A percentile compares a stretch with the other conserved stretches of the same genome.
phyloP scores from a whole-genome alignment of 352 stramenopile species.

The Pythium rishiriense region DNA sequence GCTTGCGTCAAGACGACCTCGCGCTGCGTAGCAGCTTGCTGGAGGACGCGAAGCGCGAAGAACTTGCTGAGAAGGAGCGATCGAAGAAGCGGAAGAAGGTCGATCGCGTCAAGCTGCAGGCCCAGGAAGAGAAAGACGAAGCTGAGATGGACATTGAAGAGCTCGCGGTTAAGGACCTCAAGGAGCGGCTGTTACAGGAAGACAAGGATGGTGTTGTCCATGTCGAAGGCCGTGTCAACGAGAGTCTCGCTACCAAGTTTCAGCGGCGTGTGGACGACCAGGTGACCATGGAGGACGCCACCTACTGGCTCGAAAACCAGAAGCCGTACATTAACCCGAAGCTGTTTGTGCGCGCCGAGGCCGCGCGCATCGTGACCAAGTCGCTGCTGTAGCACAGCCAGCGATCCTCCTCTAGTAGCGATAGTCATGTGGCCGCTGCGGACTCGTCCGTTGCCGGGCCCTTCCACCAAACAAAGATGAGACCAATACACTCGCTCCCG shows the following conservation, averaged over 20 bases:
- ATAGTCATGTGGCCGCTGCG: neutral
- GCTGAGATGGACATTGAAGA: conserved; percentile 87
- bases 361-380: conserved; percentile 83
- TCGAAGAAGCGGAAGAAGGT: conserved; percentile 88
- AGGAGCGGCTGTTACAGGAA: conserved; percentile 75
- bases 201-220: conserved; percentile 70
- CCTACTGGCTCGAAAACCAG: conserved; percentile 80
- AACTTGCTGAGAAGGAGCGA: conserved; percentile 72
- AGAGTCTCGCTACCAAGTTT: conserved; percentile 67
- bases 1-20: conserved; percentile 66
- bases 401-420: neutral
- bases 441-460: no score
- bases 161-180: conserved; percentile 79
- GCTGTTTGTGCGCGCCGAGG: conserved; percentile 81
- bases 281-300: conserved; percentile 81
- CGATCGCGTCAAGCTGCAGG: conserved; percentile 64
- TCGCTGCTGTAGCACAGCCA: conserved; percentile 41
- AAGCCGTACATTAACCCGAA: conserved; percentile 83
- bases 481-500: neutral
- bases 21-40: conserved; percentile 54
- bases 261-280: conserved; percentile 59
- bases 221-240: conserved; percentile 81
- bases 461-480: neutral
- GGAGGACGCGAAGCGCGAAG: conserved; percentile 79
- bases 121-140: conserved; percentile 82